phyloP scores from a whole-genome alignment of 768 basidiomycete species.

The Amanita thiersii region DNA sequence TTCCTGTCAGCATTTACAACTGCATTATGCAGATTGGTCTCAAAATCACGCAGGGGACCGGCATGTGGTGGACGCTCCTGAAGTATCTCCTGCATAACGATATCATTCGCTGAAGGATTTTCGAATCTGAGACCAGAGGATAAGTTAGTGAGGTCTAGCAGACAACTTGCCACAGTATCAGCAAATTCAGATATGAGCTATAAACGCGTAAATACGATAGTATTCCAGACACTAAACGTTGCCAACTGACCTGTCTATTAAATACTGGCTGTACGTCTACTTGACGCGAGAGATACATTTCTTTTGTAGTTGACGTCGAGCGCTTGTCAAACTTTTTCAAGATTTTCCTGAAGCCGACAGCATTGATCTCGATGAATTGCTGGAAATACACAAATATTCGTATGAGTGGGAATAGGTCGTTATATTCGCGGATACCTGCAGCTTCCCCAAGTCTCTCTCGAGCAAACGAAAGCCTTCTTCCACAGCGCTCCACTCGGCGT shows the following conservation, averaged over 20 bases:
- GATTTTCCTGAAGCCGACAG: slow-evolving; percentile 93
- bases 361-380: slow-evolving; percentile 98
- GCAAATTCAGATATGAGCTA: slow-evolving; percentile 93
- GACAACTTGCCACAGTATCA: slow-evolving; percentile 82
- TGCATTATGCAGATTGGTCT: slow-evolving; percentile 78
- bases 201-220: slow-evolving; percentile 5
- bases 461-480: slow-evolving; percentile 94
- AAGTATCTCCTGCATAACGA: slow-evolving; percentile 64
- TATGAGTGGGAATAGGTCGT: slow-evolving; percentile 2
- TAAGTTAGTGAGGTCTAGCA: slow-evolving; percentile 71
- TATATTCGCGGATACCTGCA: slow-evolving; percentile 60
- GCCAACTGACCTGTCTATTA: slow-evolving; percentile 75
- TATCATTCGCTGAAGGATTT: slow-evolving; percentile 66
- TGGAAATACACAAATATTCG: slow-evolving; percentile 23
- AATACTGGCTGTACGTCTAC: slow-evolving; percentile 99
- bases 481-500: slow-evolving; percentile 92
- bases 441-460: slow-evolving; percentile 88
- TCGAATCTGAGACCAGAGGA: slow-evolving; percentile 73
- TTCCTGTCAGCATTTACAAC: slow-evolving; percentile 52
- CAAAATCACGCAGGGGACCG: slow-evolving; percentile 81
- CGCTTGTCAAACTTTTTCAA: slow-evolving; percentile 98
- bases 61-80: slow-evolving; percentile 52
- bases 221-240: slow-evolving; percentile 2
- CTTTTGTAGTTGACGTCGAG: slow-evolving; percentile 91
- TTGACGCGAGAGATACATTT: slow-evolving; percentile 90